Evolutionary conservation across 108 stramenopile genomes (phyloP).

Genomic region (Epipyxis sp.): DNA sequence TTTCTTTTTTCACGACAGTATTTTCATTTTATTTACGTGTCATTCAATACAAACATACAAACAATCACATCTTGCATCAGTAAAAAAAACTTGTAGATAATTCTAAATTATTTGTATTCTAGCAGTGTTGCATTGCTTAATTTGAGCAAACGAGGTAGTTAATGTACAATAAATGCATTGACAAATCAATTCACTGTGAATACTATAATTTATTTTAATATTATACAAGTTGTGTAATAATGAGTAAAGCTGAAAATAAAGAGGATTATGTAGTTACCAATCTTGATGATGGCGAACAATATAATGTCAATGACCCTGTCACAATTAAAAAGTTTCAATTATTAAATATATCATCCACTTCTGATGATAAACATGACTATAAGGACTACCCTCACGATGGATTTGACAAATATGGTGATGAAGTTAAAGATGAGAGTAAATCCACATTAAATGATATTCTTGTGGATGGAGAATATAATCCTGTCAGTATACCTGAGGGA

Average conservation of each 20-base stretch:
- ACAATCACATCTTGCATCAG: too few relatives aligned
- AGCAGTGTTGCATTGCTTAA: too few relatives aligned
- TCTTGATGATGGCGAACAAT: conserved; percentile 17
- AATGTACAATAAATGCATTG: too few relatives aligned
- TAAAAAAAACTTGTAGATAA: too few relatives aligned
- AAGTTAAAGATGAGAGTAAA: background rate
- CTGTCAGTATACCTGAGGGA: background rate
- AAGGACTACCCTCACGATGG: background rate
- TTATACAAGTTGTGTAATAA: too few relatives aligned
- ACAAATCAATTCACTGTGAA: too few relatives aligned
- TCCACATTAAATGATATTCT: background rate
- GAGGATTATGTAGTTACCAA: conserved; percentile 14
- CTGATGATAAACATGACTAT: background rate
- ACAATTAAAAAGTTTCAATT: background rate
- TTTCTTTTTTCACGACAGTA: too few relatives aligned
- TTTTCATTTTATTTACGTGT: too few relatives aligned
- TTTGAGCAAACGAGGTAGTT: too few relatives aligned
- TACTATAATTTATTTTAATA: too few relatives aligned
- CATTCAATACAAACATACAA: too few relatives aligned
- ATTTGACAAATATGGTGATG: background rate
- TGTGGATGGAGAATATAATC: background rate
- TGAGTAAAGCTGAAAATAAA: background rate
- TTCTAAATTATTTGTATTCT: too few relatives aligned
- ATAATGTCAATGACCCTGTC: background rate
- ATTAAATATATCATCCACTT: background rate